Evolutionary conservation across 73 alveolate species (phyloP).

Genomic region (Tetrahymena malaccensis): DNA sequence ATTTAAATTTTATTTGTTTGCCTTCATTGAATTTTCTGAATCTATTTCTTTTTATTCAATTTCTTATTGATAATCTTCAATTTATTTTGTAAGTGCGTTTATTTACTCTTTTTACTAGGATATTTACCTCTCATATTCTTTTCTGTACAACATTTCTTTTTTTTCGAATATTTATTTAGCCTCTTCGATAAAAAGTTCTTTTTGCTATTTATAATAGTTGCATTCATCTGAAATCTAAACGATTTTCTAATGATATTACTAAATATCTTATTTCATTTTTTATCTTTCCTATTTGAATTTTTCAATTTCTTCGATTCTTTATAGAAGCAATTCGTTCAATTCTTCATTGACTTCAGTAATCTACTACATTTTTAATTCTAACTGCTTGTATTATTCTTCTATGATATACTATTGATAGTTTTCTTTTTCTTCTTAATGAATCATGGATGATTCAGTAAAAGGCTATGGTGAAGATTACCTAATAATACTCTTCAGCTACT

Average conservation of each 20-base stretch:
- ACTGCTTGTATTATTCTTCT: background rate
- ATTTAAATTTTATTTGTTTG: background rate
- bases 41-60: background rate
- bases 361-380: background rate
- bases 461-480: background rate
- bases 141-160: background rate
- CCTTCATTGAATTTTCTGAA: background rate
- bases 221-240: background rate
- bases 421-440: background rate
- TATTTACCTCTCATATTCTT: background rate
- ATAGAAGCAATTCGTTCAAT: background rate
- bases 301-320: background rate
- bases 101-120: background rate
- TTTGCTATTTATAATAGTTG: background rate
- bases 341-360: background rate
- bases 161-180: background rate
- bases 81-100: background rate
- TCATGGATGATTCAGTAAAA: background rate
- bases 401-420: background rate
- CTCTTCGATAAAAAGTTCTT: background rate
- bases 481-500: background rate
- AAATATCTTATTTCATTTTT: background rate
- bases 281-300: background rate
- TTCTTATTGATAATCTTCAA: background rate
- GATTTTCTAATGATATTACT: background rate